Percentiles rank a stretch among this genome's conserved stretches.
Conservation (phyloP, 176 grass and related monocot genomes). For the Avena eriantha region DNA sequence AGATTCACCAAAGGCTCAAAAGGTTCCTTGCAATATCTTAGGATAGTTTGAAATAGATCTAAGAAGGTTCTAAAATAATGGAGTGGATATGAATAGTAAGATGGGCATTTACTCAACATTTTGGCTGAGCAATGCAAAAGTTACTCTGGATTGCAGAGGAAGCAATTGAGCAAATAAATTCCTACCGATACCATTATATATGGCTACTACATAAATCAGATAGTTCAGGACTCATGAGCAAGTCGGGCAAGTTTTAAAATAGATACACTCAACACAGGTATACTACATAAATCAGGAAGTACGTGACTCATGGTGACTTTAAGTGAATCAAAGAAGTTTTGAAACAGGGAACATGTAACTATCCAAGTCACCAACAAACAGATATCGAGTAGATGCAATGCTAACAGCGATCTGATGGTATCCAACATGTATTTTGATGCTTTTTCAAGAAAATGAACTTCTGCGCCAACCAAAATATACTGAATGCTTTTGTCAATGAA, state of each 20-base stretch:
- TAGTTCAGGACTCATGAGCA: slow-evolving; percentile 16
- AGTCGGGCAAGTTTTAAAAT: not conserved
- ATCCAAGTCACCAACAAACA: not conserved
- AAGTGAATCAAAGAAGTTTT: not conserved
- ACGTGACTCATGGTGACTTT: slow-evolving; percentile 19
- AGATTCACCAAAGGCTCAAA: slow-evolving; percentile 38
- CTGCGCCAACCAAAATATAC: not conserved
- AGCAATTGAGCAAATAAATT: slow-evolving; percentile 2
- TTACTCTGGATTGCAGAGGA: slow-evolving; percentile 22
- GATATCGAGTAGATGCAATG: slow-evolving; percentile 11
- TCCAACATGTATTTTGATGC: not conserved
- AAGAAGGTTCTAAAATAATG: slow-evolving; percentile 10
- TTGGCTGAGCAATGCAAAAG: not conserved
- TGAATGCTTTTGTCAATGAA: not conserved
- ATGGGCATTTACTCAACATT: slow-evolving; percentile 23
- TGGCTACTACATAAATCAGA: not conserved
- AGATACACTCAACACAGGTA: slow-evolving; percentile 13
- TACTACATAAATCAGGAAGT: not conserved
- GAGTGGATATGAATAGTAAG: not conserved
- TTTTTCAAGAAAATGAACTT: slow-evolving; percentile 10
- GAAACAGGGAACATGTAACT: slow-evolving; percentile 25
- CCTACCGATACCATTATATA: slow-evolving; percentile 1
- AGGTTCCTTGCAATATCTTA: slow-evolving; percentile 6
- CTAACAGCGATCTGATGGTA: not conserved
- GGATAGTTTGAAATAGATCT: slow-evolving; percentile 3